Percentiles rank a stretch among this genome's conserved stretches.
phyloP scores from a whole-genome alignment of 2,329 filamentous ascomycete species.

The Cladophialophora carrionii region DNA sequence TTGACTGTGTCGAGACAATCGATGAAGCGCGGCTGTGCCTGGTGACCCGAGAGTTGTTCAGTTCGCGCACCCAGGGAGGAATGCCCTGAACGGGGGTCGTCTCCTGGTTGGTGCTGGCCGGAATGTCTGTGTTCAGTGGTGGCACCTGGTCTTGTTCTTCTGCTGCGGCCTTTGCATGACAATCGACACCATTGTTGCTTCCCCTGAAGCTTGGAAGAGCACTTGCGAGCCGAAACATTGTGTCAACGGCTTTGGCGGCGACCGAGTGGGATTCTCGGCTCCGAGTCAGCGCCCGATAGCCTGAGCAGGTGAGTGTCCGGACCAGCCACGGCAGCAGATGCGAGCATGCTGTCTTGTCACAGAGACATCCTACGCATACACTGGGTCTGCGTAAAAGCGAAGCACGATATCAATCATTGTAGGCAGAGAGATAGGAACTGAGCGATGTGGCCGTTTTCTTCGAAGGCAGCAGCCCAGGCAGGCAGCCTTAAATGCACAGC shows the following conservation, averaged over 20 bases:
- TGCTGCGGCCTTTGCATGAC: constrained; percentile 3
- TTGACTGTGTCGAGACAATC: constrained; percentile 41
- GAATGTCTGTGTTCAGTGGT: constrained; percentile 1
- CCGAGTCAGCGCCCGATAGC: background rate
- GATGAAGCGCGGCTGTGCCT: constrained; percentile 42
- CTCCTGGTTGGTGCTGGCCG: constrained; percentile 9
- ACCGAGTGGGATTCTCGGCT: background rate
- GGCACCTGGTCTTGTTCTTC: constrained; percentile 22
- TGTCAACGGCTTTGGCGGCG: background rate
- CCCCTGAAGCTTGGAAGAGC: constrained; percentile 19
- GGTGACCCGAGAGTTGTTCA: constrained; percentile 28
- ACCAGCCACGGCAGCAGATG: background rate
- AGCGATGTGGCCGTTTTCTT: background rate
- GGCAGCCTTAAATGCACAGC: constrained; percentile 19
- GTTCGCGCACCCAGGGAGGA: constrained; percentile 34
- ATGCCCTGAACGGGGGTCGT: constrained; percentile 10
- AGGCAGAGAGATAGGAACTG: constrained; percentile 1
- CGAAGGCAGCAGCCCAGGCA: constrained; percentile 6
- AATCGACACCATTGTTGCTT: background rate
- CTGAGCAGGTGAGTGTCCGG: background rate
- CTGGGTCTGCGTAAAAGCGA: background rate
- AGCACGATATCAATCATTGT: background rate
- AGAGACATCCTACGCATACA: background rate
- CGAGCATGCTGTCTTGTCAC: background rate
- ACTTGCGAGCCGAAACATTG: constrained; percentile 25